Evolutionary conservation across 1,139 yeast genomes (phyloP).

Genomic region (Petasospora fabianii): DNA sequence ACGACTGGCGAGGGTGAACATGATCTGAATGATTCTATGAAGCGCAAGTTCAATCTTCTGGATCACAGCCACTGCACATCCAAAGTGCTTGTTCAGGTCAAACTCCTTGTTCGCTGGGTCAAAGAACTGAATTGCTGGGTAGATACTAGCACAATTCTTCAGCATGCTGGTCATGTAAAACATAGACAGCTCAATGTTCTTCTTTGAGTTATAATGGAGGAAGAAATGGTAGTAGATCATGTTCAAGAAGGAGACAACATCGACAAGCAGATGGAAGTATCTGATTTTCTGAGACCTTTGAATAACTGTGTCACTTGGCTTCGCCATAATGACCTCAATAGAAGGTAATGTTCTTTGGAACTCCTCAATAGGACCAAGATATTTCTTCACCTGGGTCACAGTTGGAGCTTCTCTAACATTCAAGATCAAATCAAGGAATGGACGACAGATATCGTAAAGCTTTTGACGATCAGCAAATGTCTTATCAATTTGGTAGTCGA

Average conservation of each 20-base stretch:
- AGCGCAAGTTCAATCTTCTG: conserved; percentile 22
- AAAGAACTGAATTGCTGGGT: conserved; percentile 16
- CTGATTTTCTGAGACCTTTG: conserved; percentile 19
- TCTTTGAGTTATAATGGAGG: conserved; percentile 16
- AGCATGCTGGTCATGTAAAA: conserved; percentile 13
- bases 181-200: conserved; percentile 15
- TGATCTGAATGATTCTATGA: conserved; percentile 20
- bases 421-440: conserved; percentile 18
- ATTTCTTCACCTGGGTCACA: conserved; percentile 11
- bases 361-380: conserved; percentile 16
- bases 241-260: conserved; percentile 15
- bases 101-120: conserved; percentile 14
- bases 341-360: conserved; percentile 5
- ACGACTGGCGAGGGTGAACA: conserved; percentile 17
- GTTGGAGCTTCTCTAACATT: conserved; percentile 19
- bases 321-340: conserved; percentile 16
- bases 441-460: conserved; percentile 15
- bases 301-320: conserved; percentile 18
- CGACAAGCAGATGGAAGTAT: conserved; percentile 11
- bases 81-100: conserved; percentile 21
- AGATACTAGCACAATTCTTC: conserved; percentile 7
- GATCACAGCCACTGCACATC: conserved; percentile 15
- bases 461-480: conserved; percentile 16
- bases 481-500: conserved; percentile 20
- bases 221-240: conserved; percentile 25